Evolutionary conservation across 2,329 filamentous ascomycete species (phyloP), one percentile per base, ranked within the genome.

Genomic region (Tolypocladium amazonense): DNA sequence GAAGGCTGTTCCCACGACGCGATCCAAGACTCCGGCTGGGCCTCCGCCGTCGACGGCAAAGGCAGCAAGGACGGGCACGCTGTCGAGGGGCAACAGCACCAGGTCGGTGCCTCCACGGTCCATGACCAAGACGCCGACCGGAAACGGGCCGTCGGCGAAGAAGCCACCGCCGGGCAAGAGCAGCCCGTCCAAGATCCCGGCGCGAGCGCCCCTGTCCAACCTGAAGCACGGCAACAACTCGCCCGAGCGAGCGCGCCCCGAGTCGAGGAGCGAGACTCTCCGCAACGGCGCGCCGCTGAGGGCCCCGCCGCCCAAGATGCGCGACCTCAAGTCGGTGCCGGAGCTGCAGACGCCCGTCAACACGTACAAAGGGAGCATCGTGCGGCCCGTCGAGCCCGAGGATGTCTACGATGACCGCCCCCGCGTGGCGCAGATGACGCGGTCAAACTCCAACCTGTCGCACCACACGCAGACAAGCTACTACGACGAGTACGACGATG

Each of bases 271-370:
- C 55, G 76, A 79, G 53, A 76, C 79, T 57, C 71, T 83, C 59
- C 79, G 82, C 20, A 75, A 77, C 30, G 82, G 80, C 33, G 82
- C 83, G 57, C 83, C 83, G 0, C 72, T 80, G 68, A 80, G 86
- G 62, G 87, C 87, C 1, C 90, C 91, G 41, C 92, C 92, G 15
- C 93, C 93, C 56, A 94, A 92, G 72, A 97, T 97, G 92, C 87
- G 93, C 64, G 91, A 95, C 50, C 80, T 97, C 57, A 70, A 76
- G 55, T 75, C 77, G 9, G 73, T 78, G 11, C 77, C 79, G 2
- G 79, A 82, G 57, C 73, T 85, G 23, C 79, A 81, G 61, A 78
- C 80, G 0, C 79, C 80, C 0, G 65, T 64, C 18, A 80, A 79
- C 63, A 75, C 75, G 7, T 83, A 82, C 67, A 78, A 78, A 56